Evolutionary conservation across 2,329 filamentous ascomycete species (phyloP).

Genomic region (Talaromyces sp.): DNA sequence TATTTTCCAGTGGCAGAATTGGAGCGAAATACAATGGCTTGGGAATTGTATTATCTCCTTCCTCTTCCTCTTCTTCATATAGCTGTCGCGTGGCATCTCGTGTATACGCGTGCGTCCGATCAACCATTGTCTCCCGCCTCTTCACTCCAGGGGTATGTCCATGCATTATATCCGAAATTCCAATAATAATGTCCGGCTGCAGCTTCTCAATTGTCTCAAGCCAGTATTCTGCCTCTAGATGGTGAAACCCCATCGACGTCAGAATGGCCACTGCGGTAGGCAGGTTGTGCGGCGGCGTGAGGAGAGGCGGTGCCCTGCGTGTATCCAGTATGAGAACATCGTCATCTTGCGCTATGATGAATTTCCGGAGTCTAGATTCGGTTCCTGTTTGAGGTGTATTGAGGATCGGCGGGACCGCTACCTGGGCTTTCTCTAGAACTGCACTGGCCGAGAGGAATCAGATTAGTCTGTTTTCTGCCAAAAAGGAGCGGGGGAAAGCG

Average conservation of each 20-base stretch:
- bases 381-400: constrained; percentile 40
- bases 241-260: constrained; percentile 80
- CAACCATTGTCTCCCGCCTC: constrained; percentile 74
- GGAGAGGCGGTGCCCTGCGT: constrained; percentile 70
- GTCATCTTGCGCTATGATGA: constrained; percentile 65
- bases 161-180: constrained; percentile 67
- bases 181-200: constrained; percentile 73
- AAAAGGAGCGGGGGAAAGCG: constrained; percentile 42
- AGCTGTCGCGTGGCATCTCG: constrained; percentile 57
- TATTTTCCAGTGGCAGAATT: constrained; percentile 68
- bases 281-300: constrained; percentile 63
- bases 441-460: constrained; percentile 59
- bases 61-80: constrained; percentile 28
- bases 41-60: constrained; percentile 19
- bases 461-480: constrained; percentile 57
- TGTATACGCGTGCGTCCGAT: constrained; percentile 79
- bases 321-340: constrained; percentile 68
- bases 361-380: constrained; percentile 63
- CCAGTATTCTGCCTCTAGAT: constrained; percentile 66
- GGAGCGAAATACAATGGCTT: constrained; percentile 56
- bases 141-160: constrained; percentile 60
- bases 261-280: constrained; percentile 68
- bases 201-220: constrained; percentile 59
- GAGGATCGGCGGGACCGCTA: constrained; percentile 49
- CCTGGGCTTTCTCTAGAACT: constrained; percentile 58